Percentiles rank a stretch among this genome's conserved stretches.
Conservation (phyloP, 2,329 filamentous ascomycete genomes). For the Malbranchea cinnamomea region DNA sequence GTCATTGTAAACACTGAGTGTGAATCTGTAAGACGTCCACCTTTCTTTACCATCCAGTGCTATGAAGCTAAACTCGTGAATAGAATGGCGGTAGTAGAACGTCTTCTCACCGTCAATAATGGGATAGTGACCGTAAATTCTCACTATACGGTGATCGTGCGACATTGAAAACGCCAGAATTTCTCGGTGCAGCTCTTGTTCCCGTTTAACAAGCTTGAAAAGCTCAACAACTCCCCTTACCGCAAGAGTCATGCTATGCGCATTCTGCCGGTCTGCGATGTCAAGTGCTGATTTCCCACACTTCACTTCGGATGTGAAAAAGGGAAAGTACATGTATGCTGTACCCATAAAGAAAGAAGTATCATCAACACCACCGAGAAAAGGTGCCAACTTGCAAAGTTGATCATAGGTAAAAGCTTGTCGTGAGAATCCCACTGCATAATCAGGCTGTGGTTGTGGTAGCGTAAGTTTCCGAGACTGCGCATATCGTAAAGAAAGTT, state of each 20-base stretch:
- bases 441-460: conserved; percentile 23
- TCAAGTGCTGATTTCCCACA: conserved; percentile 13
- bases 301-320: conserved; percentile 15
- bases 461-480: conserved; percentile 9
- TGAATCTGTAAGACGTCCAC: conserved; percentile 25
- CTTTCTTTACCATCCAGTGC: conserved; percentile 19
- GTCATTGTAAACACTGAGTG: conserved; percentile 22
- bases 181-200: conserved; percentile 10
- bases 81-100: conserved; percentile 15
- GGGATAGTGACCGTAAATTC: conserved; percentile 14
- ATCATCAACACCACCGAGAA: conserved; percentile 10
- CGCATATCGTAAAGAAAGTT: conserved; percentile 13
- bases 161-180: conserved; percentile 14
- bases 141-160: conserved; percentile 12
- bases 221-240: conserved; percentile 26
- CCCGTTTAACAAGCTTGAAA: conserved; percentile 15
- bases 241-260: conserved; percentile 19
- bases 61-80: conserved; percentile 22
- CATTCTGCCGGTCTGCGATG: conserved; percentile 17
- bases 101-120: conserved; percentile 9
- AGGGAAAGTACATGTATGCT: conserved; percentile 15
- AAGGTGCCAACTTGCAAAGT: conserved; percentile 8
- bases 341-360: conserved; percentile 5
- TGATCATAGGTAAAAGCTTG: conserved; percentile 22
- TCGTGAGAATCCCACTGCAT: conserved; percentile 20